These are phyloP conservation scores for Lathyrus tuberosus DNA, from an alignment of 306 rosid species.

Conservation along the genomic window DNA sequence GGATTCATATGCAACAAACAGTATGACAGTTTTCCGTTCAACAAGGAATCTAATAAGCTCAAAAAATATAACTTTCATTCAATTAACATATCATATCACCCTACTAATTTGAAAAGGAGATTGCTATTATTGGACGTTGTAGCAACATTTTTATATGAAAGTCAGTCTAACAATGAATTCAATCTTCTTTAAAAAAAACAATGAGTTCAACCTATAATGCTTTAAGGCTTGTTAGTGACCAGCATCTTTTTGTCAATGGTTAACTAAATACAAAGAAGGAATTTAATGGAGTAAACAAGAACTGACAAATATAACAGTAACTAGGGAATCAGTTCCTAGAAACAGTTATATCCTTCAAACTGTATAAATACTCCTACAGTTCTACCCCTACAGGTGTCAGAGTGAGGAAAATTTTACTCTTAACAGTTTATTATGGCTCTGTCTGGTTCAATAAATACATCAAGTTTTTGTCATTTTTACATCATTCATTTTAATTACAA, in stretches of 20 bases:
- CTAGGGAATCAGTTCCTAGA: slow-evolving; percentile 26
- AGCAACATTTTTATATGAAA: background rate
- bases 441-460: slow-evolving; percentile 13
- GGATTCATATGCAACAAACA: background rate
- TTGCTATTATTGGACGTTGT: background rate
- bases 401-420: slow-evolving; percentile 10
- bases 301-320: slow-evolving; percentile 21
- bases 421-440: slow-evolving; percentile 15
- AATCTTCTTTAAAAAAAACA: no score
- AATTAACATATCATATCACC: background rate
- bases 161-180: background rate
- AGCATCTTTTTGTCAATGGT: background rate
- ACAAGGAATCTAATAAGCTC: background rate
- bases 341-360: slow-evolving; percentile 21
- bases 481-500: slow-evolving; percentile 30
- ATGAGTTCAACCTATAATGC: background rate
- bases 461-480: slow-evolving; percentile 28
- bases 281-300: slow-evolving; percentile 1
- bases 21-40: background rate
- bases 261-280: slow-evolving; percentile 11
- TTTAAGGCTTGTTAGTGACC: background rate
- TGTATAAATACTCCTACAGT: slow-evolving; percentile 27
- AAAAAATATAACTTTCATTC: background rate
- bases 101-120: background rate
- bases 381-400: slow-evolving; percentile 24